phyloP scores from a whole-genome alignment of 768 basidiomycete genomes.

The Lentinula boryana region DNA sequence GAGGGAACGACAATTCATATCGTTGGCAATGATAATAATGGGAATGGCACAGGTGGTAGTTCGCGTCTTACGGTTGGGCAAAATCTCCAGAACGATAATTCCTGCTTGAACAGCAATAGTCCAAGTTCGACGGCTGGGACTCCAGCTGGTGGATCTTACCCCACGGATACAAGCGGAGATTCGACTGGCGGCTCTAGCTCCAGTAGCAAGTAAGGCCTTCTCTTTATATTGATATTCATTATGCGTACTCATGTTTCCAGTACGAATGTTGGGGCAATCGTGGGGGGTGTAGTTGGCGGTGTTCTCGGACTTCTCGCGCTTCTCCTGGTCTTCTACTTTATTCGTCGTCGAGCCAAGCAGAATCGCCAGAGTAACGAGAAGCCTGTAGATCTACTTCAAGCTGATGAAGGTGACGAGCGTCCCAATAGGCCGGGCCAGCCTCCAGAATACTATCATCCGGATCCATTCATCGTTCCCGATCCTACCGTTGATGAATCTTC shows the following conservation, averaged over 20 bases:
- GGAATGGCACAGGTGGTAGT: slow-evolving; percentile 67
- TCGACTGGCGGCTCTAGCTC: slow-evolving; percentile 22
- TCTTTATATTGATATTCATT: too few relatives aligned
- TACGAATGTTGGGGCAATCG: slow-evolving; percentile 43
- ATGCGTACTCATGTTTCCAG: slow-evolving; percentile 1
- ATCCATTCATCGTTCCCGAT: slow-evolving; percentile 69
- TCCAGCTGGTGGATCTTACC: slow-evolving; percentile 70
- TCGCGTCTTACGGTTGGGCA: slow-evolving; percentile 46
- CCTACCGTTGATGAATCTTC: slow-evolving; percentile 34
- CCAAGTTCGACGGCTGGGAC: slow-evolving; percentile 74
- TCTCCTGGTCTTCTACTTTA: slow-evolving; percentile 40
- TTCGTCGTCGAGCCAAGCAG: slow-evolving; percentile 38
- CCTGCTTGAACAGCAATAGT: slow-evolving; percentile 52
- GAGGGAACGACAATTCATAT: slow-evolving; percentile 62
- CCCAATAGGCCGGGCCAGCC: slow-evolving; percentile 34
- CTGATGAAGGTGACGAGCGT: slow-evolving; percentile 36
- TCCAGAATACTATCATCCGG: slow-evolving; percentile 68
- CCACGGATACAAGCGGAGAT: slow-evolving; percentile 43
- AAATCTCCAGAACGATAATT: slow-evolving; percentile 40
- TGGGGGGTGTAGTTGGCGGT: slow-evolving; percentile 57
- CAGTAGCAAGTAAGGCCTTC: slow-evolving; percentile 9
- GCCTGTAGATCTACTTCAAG: slow-evolving; percentile 61
- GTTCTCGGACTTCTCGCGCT: slow-evolving; percentile 35
- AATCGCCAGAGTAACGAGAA: slow-evolving; percentile 42
- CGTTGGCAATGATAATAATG: slow-evolving; percentile 61